A percentile compares a stretch with the other conserved stretches of the same genome.
These are phyloP conservation scores for Solanum ossicruentum DNA, from an alignment of 257 asterid genomes.

Conservation along the genomic window DNA sequence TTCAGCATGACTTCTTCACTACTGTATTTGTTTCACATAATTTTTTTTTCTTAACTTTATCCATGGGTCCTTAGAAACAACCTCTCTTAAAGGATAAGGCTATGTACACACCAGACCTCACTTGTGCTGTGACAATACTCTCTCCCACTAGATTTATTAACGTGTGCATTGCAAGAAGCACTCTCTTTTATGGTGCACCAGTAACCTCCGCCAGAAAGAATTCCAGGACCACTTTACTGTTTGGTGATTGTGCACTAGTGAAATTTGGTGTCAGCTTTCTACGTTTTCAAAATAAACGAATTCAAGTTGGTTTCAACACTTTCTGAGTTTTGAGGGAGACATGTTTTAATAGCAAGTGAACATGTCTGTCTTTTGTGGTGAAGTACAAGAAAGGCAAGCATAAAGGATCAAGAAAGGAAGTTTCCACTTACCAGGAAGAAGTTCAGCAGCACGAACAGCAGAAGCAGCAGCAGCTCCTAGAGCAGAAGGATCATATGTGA, in stretches of 20 bases:
- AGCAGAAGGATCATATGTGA: constrained; percentile 86
- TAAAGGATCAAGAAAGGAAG: background rate
- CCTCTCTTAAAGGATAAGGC: background rate
- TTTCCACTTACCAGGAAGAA: constrained; percentile 61
- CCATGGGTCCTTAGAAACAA: background rate
- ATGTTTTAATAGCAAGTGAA: background rate
- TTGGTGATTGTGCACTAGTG: background rate
- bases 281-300: background rate
- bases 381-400: background rate
- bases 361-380: background rate
- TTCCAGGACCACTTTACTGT: background rate
- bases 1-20: background rate
- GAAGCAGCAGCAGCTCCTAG: constrained; percentile 75
- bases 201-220: background rate
- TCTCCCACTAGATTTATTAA: background rate
- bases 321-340: background rate
- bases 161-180: background rate
- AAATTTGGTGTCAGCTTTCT: background rate
- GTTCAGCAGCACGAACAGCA: constrained; percentile 90
- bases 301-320: background rate
- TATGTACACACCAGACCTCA: background rate
- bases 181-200: background rate
- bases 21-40: background rate
- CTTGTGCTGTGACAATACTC: background rate
- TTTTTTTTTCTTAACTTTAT: background rate